Base-by-base conservation (phyloP, 1,284 basidiomycete species). In the Puccinia brachypodii region DNA sequence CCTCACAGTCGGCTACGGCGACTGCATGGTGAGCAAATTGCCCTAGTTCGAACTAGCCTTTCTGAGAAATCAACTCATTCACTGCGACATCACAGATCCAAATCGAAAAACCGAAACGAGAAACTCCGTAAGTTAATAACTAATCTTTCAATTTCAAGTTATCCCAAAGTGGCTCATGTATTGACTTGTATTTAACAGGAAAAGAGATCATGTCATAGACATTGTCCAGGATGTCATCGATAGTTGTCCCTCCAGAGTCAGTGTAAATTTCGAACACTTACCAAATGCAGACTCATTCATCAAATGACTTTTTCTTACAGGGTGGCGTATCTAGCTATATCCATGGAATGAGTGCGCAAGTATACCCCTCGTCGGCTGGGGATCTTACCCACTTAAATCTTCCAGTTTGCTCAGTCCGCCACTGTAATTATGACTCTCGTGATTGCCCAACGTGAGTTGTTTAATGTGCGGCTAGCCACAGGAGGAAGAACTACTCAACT, bases 21-120 rank as follows among this genome's bases (percentile, higher is more conserved):
- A 64, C 62, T 64, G 62, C 62, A 64, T 64, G 62, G 62, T 64
- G n/a, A 36, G 62, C 36, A 19, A 40, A 60, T 33, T 31, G 33
- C 31, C 53, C 53, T 31, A 14, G 58, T 60, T 33, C 2, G 1
- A 6, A 14, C 58, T 25, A 16, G 33, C 8, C 14, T 33, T 60
- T 14, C 25, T 31, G 28, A 33, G 3, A 7, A 11, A 31, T 60
- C 28, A 60, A 64, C 62, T 64, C 16, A 64, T 64, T 64, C 8
- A 4, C 31, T 6, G 7, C 8, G 1, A n/a, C 36, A 40, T 40
- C 36, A 40, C 36, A 64, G 62, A 22, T 64, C 31, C 38, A 40
- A 22, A 64, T 64, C 31, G 62, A 64, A 4, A 64, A 64, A n/a
- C 62, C 62, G 9, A 64, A 64, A 64, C 33, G 36, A 38, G 36